These are phyloP conservation scores for Saturnispora halmiae DNA, from an alignment of 805 yeast species.

Conservation along the genomic window DNA sequence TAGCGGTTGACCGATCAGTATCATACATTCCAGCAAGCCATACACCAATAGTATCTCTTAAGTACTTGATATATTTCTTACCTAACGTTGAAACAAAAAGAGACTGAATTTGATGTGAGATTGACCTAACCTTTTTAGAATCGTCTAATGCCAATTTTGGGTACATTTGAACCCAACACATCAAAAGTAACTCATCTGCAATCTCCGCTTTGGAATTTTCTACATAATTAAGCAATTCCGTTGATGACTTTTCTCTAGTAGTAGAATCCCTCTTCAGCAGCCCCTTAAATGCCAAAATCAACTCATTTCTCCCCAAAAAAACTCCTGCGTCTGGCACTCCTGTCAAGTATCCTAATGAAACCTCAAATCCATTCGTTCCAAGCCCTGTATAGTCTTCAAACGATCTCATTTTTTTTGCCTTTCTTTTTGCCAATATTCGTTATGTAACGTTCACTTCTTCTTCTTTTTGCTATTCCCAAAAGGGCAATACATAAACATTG, in stretches of 20 bases:
- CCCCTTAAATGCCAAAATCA: constrained; percentile 64
- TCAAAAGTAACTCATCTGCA: constrained; percentile 46
- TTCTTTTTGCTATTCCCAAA: constrained; percentile 2
- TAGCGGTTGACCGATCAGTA: constrained; percentile 51
- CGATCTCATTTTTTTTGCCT: not conserved
- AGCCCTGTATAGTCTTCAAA: constrained; percentile 19
- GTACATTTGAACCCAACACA: constrained; percentile 71
- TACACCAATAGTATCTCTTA: constrained; percentile 63
- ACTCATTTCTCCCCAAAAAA: constrained; percentile 35
- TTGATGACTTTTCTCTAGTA: constrained; percentile 76
- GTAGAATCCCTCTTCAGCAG: constrained; percentile 68
- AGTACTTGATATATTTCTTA: constrained; percentile 51
- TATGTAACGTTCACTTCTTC: not conserved
- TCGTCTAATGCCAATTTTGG: constrained; percentile 70
- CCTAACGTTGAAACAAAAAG: constrained; percentile 40
- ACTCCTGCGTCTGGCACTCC: constrained; percentile 66
- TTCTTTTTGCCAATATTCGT: not conserved
- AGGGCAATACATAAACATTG: constrained; percentile 6
- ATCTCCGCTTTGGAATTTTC: constrained; percentile 20
- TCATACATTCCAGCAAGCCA: constrained; percentile 71
- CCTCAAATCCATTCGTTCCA: constrained; percentile 36
- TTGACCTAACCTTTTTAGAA: constrained; percentile 52
- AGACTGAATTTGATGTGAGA: constrained; percentile 60
- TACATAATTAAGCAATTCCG: constrained; percentile 38
- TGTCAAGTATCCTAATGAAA: constrained; percentile 65